Evolutionary conservation across 495 filamentous ascomycete genomes (phyloP).

Genomic region (Cudoniella acicularis): DNA sequence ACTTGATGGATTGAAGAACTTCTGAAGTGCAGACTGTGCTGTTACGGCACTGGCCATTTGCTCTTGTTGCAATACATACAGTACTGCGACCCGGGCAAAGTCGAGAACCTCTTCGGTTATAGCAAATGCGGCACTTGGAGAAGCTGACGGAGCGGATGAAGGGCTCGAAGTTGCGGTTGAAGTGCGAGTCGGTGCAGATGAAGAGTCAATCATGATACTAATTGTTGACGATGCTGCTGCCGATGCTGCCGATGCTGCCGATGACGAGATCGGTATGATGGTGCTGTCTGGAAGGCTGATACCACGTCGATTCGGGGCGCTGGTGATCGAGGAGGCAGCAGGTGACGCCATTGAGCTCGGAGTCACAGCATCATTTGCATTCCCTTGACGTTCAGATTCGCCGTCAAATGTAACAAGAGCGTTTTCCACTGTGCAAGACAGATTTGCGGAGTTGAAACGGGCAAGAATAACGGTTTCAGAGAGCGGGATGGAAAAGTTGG

Average conservation of each 20-base stretch:
- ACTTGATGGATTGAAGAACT: slow-evolving; percentile 26
- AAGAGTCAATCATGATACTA: slow-evolving; percentile 27
- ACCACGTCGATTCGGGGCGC: slow-evolving; percentile 1
- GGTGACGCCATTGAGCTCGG: slow-evolving; percentile 2
- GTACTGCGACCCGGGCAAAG: slow-evolving; percentile 61
- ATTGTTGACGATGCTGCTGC: slow-evolving; percentile 15
- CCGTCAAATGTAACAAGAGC: slow-evolving; percentile 79
- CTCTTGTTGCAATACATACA: slow-evolving; percentile 59
- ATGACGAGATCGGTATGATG: neutral
- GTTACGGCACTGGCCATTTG: slow-evolving; percentile 46
- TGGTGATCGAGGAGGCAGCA: neutral
- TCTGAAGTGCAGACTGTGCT: slow-evolving; percentile 55
- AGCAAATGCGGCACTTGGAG: slow-evolving; percentile 29
- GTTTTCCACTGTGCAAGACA: slow-evolving; percentile 80
- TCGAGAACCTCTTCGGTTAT: slow-evolving; percentile 52
- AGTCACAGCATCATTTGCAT: slow-evolving; percentile 23
- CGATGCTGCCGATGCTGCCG: slow-evolving; percentile 13
- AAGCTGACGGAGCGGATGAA: slow-evolving; percentile 1
- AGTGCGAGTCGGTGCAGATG: slow-evolving; percentile 12
- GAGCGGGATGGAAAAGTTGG: slow-evolving; percentile 74
- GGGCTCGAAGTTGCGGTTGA: slow-evolving; percentile 21
- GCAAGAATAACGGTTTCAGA: slow-evolving; percentile 61
- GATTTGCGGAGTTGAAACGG: slow-evolving; percentile 67
- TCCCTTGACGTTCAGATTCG: slow-evolving; percentile 33
- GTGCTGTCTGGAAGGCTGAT: neutral